Conservation (phyloP, 768 basidiomycete genomes). For the Amanita thiersii region DNA sequence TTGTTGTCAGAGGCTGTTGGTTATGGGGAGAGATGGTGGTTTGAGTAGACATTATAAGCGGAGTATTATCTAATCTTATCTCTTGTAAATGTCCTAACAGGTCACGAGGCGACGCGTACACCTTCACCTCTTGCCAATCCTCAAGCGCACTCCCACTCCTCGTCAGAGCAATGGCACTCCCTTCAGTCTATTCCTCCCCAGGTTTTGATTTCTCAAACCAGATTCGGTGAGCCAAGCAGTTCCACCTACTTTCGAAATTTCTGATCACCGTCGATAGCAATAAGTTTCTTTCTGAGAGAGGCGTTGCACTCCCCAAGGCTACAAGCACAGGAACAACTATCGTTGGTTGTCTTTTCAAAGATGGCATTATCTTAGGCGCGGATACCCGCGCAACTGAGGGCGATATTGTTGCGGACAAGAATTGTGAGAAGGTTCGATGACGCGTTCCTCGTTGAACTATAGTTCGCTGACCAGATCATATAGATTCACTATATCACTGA, state of each 20-base stretch:
- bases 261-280: conserved; percentile 39
- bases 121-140: not conserved
- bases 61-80: conserved; percentile 14
- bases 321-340: conserved; percentile 97
- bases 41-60: conserved; percentile 38
- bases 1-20: conserved; percentile 59
- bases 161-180: conserved; percentile 37
- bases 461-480: not conserved
- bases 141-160: not conserved
- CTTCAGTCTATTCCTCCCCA: conserved; percentile 39
- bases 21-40: conserved; percentile 82
- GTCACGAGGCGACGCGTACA: conserved; percentile 9
- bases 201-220: conserved; percentile 80
- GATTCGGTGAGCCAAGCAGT: conserved; percentile 36
- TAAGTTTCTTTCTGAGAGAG: conserved; percentile 61
- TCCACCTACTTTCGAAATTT: not conserved
- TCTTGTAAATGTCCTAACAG: not conserved
- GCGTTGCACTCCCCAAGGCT: conserved; percentile 70
- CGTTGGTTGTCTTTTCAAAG: conserved; percentile 89
- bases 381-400: conserved; percentile 96
- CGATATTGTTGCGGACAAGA: conserved; percentile 95
- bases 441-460: conserved; percentile 2
- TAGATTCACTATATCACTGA: conserved; percentile 98
- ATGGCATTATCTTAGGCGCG: conserved; percentile 91
- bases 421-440: conserved; percentile 89